Percentiles rank a stretch among this genome's conserved stretches.
phyloP scores from a whole-genome alignment of 148 eudicot species.

The Rhododendron henanense region DNA sequence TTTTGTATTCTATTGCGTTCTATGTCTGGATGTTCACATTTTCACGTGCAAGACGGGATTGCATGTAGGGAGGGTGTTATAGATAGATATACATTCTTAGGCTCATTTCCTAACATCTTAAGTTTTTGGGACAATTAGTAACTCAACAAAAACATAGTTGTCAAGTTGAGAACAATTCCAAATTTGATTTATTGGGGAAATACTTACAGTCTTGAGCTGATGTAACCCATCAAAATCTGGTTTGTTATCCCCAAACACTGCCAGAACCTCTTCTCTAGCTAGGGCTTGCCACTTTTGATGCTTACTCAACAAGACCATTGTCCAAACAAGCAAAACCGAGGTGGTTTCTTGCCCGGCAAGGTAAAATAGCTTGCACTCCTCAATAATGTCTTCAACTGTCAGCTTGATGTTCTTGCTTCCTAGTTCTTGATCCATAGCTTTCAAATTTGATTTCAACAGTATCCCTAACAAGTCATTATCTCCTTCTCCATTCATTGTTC shows the following conservation, averaged over 20 bases:
- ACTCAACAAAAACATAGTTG: no score
- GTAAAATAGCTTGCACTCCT: slow-evolving; percentile 9
- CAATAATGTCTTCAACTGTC: slow-evolving; percentile 2
- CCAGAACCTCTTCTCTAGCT: slow-evolving; percentile 29
- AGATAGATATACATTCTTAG: no score
- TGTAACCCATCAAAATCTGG: not conserved
- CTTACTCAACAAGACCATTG: slow-evolving; percentile 20
- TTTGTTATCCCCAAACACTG: slow-evolving; percentile 25
- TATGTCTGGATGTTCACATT: no score
- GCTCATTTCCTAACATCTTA: no score
- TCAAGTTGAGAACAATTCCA: no score
- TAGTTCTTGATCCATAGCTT: not conserved
- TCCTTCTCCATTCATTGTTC: not conserved
- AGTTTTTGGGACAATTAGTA: no score
- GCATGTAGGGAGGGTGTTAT: no score
- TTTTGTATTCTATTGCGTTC: no score
- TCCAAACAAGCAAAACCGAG: slow-evolving; percentile 19
- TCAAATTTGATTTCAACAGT: not conserved
- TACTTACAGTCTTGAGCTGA: no score
- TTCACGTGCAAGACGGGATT: no score
- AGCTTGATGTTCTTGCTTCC: not conserved
- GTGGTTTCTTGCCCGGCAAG: slow-evolving; percentile 22
- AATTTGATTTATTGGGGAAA: no score
- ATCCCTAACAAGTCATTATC: not conserved
- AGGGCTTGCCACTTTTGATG: slow-evolving; percentile 24